Evolutionary conservation across 148 eudicot species (phyloP).

Genomic region (Chenopodium berlandieri): DNA sequence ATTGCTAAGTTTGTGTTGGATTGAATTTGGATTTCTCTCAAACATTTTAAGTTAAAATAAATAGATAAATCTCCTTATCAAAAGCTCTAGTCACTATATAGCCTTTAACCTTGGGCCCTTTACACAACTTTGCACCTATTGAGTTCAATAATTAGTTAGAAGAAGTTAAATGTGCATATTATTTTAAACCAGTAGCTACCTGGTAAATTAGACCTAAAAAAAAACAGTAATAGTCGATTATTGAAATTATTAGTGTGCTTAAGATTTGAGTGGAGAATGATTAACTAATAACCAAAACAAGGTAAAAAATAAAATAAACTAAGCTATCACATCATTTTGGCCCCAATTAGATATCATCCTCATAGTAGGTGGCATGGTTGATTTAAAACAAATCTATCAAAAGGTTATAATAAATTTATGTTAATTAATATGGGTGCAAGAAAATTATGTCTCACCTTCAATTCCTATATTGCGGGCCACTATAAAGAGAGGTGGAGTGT

Average conservation of each 20-base stretch:
- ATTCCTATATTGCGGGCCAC: neutral
- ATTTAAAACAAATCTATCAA: constrained; percentile 13
- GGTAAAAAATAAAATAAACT: neutral
- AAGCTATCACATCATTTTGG: neutral
- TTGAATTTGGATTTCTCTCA: too few species aligned
- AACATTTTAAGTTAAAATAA: too few species aligned
- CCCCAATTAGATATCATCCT: constrained; percentile 5
- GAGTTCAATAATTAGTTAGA: too few species aligned
- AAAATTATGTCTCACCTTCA: constrained; percentile 21
- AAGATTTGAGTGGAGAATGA: neutral
- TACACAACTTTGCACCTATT: too few species aligned
- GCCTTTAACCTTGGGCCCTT: too few species aligned
- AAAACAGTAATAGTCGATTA: too few species aligned
- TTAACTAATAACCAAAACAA: neutral
- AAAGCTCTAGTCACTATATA: too few species aligned
- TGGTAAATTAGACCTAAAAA: too few species aligned
- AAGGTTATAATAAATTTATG: neutral
- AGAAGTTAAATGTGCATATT: too few species aligned
- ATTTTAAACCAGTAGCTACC: too few species aligned
- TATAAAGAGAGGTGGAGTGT: constrained; percentile 22
- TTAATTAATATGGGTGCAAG: constrained; percentile 12
- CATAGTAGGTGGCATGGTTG: constrained; percentile 11
- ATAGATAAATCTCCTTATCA: too few species aligned
- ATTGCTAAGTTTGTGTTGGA: too few species aligned
- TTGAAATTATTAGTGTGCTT: neutral